Evolutionary conservation across 2,329 filamentous ascomycete genomes (phyloP).

Genomic region (Xylaria sp.): DNA sequence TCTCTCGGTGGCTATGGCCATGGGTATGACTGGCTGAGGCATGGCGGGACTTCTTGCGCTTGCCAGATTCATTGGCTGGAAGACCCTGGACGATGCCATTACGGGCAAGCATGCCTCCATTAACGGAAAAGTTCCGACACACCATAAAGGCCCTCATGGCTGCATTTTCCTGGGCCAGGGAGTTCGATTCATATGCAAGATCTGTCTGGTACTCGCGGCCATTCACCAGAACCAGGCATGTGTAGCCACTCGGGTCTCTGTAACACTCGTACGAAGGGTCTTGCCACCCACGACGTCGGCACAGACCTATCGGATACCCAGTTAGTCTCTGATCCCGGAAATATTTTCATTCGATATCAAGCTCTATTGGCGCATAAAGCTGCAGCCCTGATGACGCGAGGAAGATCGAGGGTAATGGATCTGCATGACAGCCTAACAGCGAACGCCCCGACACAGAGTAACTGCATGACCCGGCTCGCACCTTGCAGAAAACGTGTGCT

Average conservation of each 20-base stretch:
- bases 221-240: conserved; percentile 93
- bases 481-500: conserved; percentile 45
- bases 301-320: conserved; percentile 74
- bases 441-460: conserved; percentile 41
- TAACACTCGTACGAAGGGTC: conserved; percentile 90
- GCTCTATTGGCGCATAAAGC: conserved; percentile 41
- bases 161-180: conserved; percentile 88
- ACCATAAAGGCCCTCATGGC: conserved; percentile 98
- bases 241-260: conserved; percentile 78
- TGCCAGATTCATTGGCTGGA: conserved; percentile 64
- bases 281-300: conserved; percentile 91
- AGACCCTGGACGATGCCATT: conserved; percentile 75
- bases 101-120: conserved; percentile 86
- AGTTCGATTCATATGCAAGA: conserved; percentile 81
- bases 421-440: conserved; percentile 50
- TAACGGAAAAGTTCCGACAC: conserved; percentile 96
- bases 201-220: conserved; percentile 97
- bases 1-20: conserved; percentile 57
- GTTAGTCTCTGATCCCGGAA: conserved; percentile 49
- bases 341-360: conserved; percentile 41
- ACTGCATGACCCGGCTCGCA: conserved; percentile 33
- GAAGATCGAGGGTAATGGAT: conserved; percentile 46
- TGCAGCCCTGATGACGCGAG: conserved; percentile 48
- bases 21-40: conserved; percentile 55
- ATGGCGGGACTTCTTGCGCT: conserved; percentile 64